Base-by-base conservation (phyloP, 2,329 filamentous ascomycete species). In the Aspergillus fructus region DNA sequence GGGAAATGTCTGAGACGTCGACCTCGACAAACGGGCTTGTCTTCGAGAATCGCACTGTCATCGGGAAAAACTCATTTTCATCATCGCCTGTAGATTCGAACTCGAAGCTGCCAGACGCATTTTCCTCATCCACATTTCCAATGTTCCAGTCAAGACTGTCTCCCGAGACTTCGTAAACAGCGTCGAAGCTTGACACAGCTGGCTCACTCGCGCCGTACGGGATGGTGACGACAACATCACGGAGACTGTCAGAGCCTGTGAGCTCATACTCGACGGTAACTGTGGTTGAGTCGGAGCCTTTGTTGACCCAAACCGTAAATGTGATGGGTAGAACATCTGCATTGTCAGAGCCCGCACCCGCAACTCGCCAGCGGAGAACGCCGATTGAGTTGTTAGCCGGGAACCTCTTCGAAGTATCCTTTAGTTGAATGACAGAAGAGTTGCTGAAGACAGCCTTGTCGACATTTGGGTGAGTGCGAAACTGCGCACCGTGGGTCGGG, bases 241-340 rank as follows among this genome's bases (percentile, higher is more conserved):
- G 89, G 58, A 99, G 80, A 12, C 85, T 76, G 64, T 93, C 90
- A 2, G 86, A 83, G 51, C 92, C 90, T 0, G 90, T 93, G 59
- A 96, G 84, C 75, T 99, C 94, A 73, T 97, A 99, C 76, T 97
- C 94, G 34, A 97, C 85, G 2, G 93, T 99, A 70, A 99, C 86
- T 63, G 90, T 96, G 75, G 89, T 96, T 68, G 88, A 92, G 47
- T 88, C 85, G 21, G 86, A 84, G 48, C 90, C 89, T 75, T 93
- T 92, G 77, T 96, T 97, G 59, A 96, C 91, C 94, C 94, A 99
- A 39, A 97, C 93, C 2, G 92, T 97, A 75, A 99, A 97, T 39
- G 90, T 94, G 69, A 99, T 94, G 7, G 94, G 94, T 39, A 96
- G 87, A 54, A 93, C 86, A 61, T 86, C 87, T 37, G 89, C 77